Base-by-base conservation (phyloP, 2,329 filamentous ascomycete species). In the Colletotrichum tanaceti region DNA sequence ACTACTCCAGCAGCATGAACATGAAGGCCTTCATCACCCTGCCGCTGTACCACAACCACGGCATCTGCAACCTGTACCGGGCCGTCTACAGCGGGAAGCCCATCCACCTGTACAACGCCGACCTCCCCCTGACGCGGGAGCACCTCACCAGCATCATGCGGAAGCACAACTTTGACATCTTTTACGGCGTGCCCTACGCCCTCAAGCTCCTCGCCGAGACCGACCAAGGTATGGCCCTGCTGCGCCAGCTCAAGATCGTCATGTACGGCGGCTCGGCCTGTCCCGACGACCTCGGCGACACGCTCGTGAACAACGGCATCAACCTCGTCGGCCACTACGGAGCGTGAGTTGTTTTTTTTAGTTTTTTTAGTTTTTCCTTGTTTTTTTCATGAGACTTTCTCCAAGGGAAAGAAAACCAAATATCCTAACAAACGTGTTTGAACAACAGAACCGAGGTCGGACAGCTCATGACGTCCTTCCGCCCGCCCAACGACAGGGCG, bases 151-250 rank as follows among this genome's bases (percentile, higher is more conserved):
- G 77, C 5, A 82, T 82, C 13, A 80, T 88, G 72, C 71, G 76
- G 9, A 74, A 74, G 9, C 74, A 82, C 64, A 71, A 81, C 20
- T 81, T 86, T 0, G 82, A 90, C 61, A 84, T 86, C 22, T 84
- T 91, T 39, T 85, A 89, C 65, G 84, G 82, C 3, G 89, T 91
- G 0, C 89, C 90, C 0, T 91, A 91, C 71, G 85, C 87, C 0
- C 75, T 92, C 20, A 91, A 91, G 73, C 77, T 92, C 0, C 79
- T 91, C 1, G 84, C 84, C 0, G 90, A 91, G 73, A 83, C 83
- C 0, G 78, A 85, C 0, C 81, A 84, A 20, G 90, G 89, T 0
- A 81, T 89, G 16, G 73, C 77, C 1, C 77, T 78, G 2, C 75
- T 90, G 18, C 75, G 76, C 0, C 76, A 77, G 28, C 78, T 84